Evolutionary conservation across 345 rosid species (phyloP).

Genomic region (Citrus mangshanensis): DNA sequence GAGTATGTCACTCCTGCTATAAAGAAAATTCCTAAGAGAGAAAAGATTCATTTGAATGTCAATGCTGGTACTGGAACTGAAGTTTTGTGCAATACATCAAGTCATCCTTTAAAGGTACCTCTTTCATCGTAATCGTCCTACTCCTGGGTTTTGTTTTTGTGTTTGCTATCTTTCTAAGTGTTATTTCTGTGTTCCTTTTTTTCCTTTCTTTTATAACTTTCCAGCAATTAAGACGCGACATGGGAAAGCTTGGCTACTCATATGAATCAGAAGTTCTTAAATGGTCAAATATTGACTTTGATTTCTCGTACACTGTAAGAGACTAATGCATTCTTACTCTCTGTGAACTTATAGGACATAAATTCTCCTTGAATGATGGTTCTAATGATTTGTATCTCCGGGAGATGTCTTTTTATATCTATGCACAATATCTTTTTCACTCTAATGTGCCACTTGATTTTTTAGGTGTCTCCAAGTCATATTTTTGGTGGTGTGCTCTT

Average conservation of each 20-base stretch:
- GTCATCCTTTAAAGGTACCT: constrained; percentile 86
- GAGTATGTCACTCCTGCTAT: constrained; percentile 81
- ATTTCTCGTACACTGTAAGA: constrained; percentile 69
- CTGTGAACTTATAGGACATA: not conserved
- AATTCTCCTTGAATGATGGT: not conserved
- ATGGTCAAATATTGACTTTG: constrained; percentile 74
- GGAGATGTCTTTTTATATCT: not conserved
- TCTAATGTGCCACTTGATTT: not conserved
- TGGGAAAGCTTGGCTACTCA: constrained; percentile 54
- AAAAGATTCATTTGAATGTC: constrained; percentile 72
- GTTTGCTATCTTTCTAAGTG: not conserved
- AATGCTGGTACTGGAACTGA: constrained; percentile 58
- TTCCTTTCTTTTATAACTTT: not conserved
- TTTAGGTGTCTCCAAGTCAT: constrained; percentile 55
- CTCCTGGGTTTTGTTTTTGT: not conserved
- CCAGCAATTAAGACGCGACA: constrained; percentile 62
- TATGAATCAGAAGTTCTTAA: constrained; percentile 83
- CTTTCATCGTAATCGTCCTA: not conserved
- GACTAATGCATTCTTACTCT: not conserved
- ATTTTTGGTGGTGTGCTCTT: constrained; percentile 71
- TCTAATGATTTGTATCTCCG: constrained; percentile 10
- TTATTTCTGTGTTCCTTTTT: not conserved
- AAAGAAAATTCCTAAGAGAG: constrained; percentile 67
- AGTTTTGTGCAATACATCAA: constrained; percentile 58
- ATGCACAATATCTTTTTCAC: not conserved